Evolutionary conservation across 2,329 filamentous ascomycete species (phyloP).

Genomic region (Arthroderma sp.): DNA sequence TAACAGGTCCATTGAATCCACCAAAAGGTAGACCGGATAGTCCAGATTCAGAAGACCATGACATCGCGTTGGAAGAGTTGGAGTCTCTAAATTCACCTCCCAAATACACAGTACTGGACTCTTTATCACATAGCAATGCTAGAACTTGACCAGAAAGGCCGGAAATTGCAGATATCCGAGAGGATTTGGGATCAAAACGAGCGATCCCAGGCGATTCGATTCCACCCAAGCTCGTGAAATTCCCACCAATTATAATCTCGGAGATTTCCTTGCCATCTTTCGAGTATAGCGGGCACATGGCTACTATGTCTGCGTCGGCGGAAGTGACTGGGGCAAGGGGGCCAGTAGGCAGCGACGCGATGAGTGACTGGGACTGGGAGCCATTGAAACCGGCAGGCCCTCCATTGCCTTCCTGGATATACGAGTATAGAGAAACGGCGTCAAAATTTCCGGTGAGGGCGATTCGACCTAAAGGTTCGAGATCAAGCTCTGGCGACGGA

Average conservation of each 20-base stretch:
- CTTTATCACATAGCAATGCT: constrained; percentile 67
- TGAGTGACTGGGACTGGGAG: constrained; percentile 53
- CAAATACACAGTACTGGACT: constrained; percentile 70
- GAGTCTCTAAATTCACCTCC: constrained; percentile 70
- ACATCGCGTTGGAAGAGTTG: constrained; percentile 80
- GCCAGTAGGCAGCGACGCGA: constrained; percentile 74
- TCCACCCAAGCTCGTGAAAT: constrained; percentile 82
- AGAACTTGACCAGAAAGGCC: constrained; percentile 75
- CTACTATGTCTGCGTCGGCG: constrained; percentile 71
- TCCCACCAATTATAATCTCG: constrained; percentile 79
- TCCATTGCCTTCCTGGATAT: constrained; percentile 61
- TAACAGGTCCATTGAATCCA: constrained; percentile 87
- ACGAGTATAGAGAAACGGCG: constrained; percentile 82
- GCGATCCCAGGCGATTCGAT: constrained; percentile 66
- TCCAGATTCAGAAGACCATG: constrained; percentile 55
- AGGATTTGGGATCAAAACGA: constrained; percentile 61
- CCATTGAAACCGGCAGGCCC: constrained; percentile 22
- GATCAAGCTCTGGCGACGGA: constrained; percentile 44
- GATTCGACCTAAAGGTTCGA: constrained; percentile 65
- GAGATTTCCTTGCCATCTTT: constrained; percentile 48
- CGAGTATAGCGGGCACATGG: constrained; percentile 70
- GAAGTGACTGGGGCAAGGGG: constrained; percentile 60
- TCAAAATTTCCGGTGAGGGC: constrained; percentile 81
- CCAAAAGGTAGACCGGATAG: constrained; percentile 79
- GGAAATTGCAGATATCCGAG: constrained; percentile 57